Base-by-base conservation (phyloP, 2,329 filamentous ascomycete species). In the Cordyceps javanica region DNA sequence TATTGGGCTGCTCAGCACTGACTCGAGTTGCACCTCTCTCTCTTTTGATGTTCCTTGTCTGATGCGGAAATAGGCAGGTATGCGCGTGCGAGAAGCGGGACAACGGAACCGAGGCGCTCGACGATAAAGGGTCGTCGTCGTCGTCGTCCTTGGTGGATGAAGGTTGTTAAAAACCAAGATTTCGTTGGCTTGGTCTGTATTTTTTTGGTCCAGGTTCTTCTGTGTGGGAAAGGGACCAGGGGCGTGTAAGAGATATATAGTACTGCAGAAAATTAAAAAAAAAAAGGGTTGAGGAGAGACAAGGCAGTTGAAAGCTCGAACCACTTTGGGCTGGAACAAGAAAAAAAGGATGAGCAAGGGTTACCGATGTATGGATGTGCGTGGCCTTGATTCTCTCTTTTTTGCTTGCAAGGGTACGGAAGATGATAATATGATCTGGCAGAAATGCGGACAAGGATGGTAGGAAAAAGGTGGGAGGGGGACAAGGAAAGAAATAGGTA, bases 221-320 rank as follows among this genome's bases (percentile, higher is more conserved):
- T 19, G 38, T 21, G 7, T 16, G 38, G 21, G n/a, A 39, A 39
- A 23, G n/a, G n/a, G 55, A 50, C 45, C 25, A 42, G 45, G 36
- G 55, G 55, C 55, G 45, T 57, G 55, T 57, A 57, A 57, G 55
- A 34, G 55, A 57, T 57, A 57, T 50, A 57, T 55, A 23, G 13
- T 48, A 23, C 19, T 39, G 55, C 25, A 50, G 19, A 39, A 19
- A 34, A 39, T 6, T 32, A 50, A 32, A 26, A 41, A 28, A 26
- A 39, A 28, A 26, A 19, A n/a, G n/a, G 8, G 19, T 51, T 23
- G 23, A 14, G 7, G 21, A n/a, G n/a, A n/a, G 26, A 32, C 21
- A 36, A 28, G 34, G 36, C 39, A 45, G 28, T 19, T n/a, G n/a
- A 25, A 41, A 52, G 25, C 25, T 55, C 52, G 52, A 55, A 55